phyloP scores from a whole-genome alignment of 2,329 filamentous ascomycete species.

The Trematosphaeria pertusa region DNA sequence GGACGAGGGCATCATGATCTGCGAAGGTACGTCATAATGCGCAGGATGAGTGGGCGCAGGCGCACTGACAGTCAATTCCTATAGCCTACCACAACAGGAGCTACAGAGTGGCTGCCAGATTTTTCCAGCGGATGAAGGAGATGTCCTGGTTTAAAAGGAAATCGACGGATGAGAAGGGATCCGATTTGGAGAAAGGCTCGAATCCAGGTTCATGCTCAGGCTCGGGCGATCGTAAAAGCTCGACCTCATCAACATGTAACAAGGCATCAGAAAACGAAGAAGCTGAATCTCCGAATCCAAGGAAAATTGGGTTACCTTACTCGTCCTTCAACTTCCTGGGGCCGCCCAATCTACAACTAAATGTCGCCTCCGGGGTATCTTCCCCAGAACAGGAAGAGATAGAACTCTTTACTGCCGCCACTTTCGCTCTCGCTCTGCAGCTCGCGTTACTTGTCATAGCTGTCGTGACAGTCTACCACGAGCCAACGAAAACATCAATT shows the following conservation, averaged over 20 bases:
- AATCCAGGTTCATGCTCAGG: background rate
- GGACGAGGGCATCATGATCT: background rate
- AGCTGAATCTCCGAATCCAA: no score
- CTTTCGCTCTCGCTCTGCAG: background rate
- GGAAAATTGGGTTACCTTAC: no score
- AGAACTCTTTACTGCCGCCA: conserved; percentile 1
- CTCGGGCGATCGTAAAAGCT: no score
- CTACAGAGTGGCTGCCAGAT: background rate
- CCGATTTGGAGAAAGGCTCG: background rate
- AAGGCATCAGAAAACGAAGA: no score
- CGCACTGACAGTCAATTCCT: background rate
- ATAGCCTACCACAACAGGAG: background rate
- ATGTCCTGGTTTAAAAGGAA: background rate
- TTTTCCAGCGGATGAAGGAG: background rate
- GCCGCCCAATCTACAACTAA: background rate
- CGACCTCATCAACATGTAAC: no score
- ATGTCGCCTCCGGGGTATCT: background rate
- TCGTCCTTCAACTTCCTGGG: background rate
- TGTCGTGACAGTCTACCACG: background rate
- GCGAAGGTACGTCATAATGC: background rate
- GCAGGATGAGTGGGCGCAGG: background rate
- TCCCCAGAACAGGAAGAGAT: background rate
- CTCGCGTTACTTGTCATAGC: background rate
- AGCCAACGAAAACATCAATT: background rate
- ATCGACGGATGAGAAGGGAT: background rate